Percentiles rank a stretch among this genome's conserved stretches.
Conservation (phyloP, 257 asterid genomes). For the Fraxinus excelsior region DNA sequence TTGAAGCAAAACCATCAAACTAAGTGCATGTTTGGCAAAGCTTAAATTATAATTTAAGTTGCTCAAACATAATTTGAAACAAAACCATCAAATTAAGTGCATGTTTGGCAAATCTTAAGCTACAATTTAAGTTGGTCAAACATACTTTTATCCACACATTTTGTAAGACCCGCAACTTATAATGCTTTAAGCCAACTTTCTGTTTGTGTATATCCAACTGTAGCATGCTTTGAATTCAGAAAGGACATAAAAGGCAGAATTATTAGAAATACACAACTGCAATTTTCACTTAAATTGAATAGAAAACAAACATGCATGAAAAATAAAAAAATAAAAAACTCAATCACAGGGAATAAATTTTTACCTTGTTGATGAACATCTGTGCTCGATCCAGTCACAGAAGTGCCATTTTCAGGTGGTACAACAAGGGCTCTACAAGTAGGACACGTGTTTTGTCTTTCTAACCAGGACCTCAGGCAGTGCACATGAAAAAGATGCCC, state of each 20-base stretch:
- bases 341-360: constrained; percentile 5
- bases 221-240: constrained; percentile 14
- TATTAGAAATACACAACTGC: background rate
- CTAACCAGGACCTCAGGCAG: constrained; percentile 96
- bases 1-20: constrained; percentile 10
- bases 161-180: too few relatives aligned
- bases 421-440: constrained; percentile 96
- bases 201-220: background rate
- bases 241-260: background rate
- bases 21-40: background rate
- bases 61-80: constrained; percentile 9
- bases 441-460: constrained; percentile 92
- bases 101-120: too few relatives aligned
- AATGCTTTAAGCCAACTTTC: background rate
- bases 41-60: too few relatives aligned
- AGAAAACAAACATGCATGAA: background rate
- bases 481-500: constrained; percentile 97
- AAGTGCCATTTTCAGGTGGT: constrained; percentile 71
- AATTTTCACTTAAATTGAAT: background rate
- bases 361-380: constrained; percentile 69
- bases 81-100: constrained; percentile 3
- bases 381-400: constrained; percentile 48
- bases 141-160: too few relatives aligned
- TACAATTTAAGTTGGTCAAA: too few relatives aligned
- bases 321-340: background rate